Evolutionary conservation across 2,329 filamentous ascomycete genomes (phyloP).

Genomic region (Tympanopsis confertula): DNA sequence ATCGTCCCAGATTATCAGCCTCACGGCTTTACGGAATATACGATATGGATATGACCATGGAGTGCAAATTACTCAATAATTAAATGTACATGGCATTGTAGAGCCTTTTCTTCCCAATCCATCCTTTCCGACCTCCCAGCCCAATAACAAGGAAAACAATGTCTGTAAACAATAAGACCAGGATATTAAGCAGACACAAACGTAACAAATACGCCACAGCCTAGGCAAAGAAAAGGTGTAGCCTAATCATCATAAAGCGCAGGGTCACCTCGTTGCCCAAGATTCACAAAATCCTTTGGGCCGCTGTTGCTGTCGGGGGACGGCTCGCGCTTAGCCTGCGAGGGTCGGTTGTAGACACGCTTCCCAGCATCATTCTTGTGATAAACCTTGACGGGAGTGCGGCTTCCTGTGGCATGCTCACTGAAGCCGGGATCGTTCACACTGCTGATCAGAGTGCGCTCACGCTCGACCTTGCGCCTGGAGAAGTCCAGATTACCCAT

Average conservation of each 20-base stretch:
- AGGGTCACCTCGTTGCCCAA: conserved; percentile 1
- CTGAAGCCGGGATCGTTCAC: neutral
- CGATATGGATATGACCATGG: too few relatives aligned
- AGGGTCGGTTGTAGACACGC: neutral
- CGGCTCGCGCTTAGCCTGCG: neutral
- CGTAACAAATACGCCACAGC: too few relatives aligned
- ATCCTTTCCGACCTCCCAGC: too few relatives aligned
- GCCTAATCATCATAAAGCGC: neutral
- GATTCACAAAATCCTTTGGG: neutral
- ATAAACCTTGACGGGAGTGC: neutral
- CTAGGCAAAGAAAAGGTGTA: too few relatives aligned
- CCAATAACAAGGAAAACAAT: too few relatives aligned
- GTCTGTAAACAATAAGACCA: too few relatives aligned
- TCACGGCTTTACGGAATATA: too few relatives aligned
- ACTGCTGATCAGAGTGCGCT: conserved; percentile 1
- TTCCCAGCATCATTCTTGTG: conserved; percentile 1
- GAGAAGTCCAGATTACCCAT: conserved; percentile 1
- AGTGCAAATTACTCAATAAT: too few relatives aligned
- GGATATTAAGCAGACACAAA: too few relatives aligned
- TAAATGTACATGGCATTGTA: too few relatives aligned
- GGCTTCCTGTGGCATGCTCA: neutral
- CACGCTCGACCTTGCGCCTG: neutral
- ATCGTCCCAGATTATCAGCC: too few relatives aligned
- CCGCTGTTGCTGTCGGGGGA: neutral
- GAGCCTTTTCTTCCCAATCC: too few relatives aligned